These are phyloP conservation scores for Neofusicoccum sp. DNA, from an alignment of 2,329 filamentous ascomycete genomes.

Conservation along the genomic window DNA sequence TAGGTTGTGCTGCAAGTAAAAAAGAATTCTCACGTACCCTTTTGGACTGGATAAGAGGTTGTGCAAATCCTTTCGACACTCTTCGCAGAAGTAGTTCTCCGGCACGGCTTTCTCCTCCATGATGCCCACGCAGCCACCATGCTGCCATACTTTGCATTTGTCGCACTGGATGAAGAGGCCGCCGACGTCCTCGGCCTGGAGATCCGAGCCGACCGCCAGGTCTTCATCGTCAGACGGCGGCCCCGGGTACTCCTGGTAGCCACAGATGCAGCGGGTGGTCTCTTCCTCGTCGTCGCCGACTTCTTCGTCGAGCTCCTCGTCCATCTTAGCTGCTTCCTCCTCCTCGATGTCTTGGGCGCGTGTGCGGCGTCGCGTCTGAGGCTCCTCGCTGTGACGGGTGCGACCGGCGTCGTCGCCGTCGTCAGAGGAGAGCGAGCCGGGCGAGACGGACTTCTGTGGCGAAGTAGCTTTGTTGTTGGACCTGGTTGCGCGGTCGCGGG, in stretches of 20 bases:
- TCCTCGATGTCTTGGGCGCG: slow-evolving; percentile 71
- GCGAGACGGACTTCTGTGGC: slow-evolving; percentile 73
- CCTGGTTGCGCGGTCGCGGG: slow-evolving; percentile 73
- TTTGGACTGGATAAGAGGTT: slow-evolving; percentile 77
- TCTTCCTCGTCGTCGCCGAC: slow-evolving; percentile 76
- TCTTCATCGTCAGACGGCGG: slow-evolving; percentile 60
- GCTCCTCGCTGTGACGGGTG: slow-evolving; percentile 61
- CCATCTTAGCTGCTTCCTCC: slow-evolving; percentile 42
- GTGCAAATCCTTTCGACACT: slow-evolving; percentile 90
- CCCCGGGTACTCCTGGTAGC: slow-evolving; percentile 91
- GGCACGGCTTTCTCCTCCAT: slow-evolving; percentile 84
- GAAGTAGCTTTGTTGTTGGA: slow-evolving; percentile 73
- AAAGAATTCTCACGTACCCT: slow-evolving; percentile 65
- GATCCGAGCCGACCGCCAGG: slow-evolving; percentile 54
- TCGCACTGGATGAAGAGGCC: slow-evolving; percentile 98
- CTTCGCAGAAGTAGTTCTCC: slow-evolving; percentile 97
- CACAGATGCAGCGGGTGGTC: slow-evolving; percentile 93
- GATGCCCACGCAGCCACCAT: slow-evolving; percentile 95
- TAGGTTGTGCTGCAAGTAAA: background rate
- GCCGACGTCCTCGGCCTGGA: slow-evolving; percentile 72
- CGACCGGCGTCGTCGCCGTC: slow-evolving; percentile 61
- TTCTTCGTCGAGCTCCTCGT: slow-evolving; percentile 62
- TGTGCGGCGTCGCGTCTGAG: slow-evolving; percentile 75
- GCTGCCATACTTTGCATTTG: slow-evolving; percentile 96
- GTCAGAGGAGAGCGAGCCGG: slow-evolving; percentile 71